Base-by-base conservation (phyloP, 2,329 filamentous ascomycete species). In the Nigrograna mackinnonii region DNA sequence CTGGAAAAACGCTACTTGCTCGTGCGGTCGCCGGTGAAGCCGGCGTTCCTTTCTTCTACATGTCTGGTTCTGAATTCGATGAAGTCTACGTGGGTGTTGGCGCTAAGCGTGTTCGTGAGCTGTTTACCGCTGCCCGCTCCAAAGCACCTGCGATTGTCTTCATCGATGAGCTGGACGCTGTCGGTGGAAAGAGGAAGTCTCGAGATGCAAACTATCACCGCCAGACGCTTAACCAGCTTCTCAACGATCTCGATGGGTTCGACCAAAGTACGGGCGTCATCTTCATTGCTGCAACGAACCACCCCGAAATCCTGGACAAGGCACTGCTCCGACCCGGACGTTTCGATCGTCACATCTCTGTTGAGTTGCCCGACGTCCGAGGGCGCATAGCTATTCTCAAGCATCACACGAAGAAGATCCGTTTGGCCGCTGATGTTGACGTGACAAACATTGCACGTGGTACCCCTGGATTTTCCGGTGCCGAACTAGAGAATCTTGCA, bases 1-100 rank as follows among this genome's bases (percentile, higher is more conserved):
- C 94, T 47, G 94, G 94, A 73, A 99, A 99, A 75, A 99, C 94
- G 11, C 82, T 99, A 30, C 82, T 99, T 47, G 94, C 94, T 50
- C 86, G 94, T 60, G 95, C 94, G 41, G 94, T 99, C 47, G 94
- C 94, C 35, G 94, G 94, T 39, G 94, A 99, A 74, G 91, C 94
- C 40, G 94, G 92, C 42, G 94, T 99, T 14, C 94, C 94, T 1
- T 99, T 99, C 79, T 99, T 97, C 79, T 99, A 96, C 79, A 97
- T 99, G 92, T 99, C 94, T 62, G 94, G 94, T 37, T 95, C 90
- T 44, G 94, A 99, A 68, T 99, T 99, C 64, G 94, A 99, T 62
- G 94, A 99, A 71, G 87, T 99, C 39, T 99, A 96, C 62, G 95
- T 99, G 24, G 94, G 94, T 64, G 94, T 99, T 40, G 91, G 91